Evolutionary conservation across 2,329 filamentous ascomycete genomes (phyloP).

Genomic region (Colletotrichum chlorophyti): DNA sequence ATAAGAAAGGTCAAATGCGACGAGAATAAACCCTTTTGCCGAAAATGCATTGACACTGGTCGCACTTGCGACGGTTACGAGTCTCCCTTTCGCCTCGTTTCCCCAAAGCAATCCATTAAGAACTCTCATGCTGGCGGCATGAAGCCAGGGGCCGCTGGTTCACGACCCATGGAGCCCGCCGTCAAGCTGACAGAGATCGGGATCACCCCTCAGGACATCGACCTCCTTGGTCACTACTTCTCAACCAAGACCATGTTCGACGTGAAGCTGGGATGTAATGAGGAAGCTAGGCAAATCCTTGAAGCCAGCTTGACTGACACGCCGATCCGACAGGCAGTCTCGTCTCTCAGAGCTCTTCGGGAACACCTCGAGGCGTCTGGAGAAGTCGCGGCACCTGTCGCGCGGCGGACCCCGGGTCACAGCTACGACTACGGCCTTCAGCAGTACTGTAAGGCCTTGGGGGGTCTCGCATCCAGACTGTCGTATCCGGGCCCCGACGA

Average conservation of each 20-base stretch:
- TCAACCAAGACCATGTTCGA: slow-evolving; percentile 50
- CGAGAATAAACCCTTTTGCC: slow-evolving; percentile 42
- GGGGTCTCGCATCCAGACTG: slow-evolving; percentile 46
- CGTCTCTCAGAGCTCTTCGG: slow-evolving; percentile 47
- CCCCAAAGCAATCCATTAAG: slow-evolving; percentile 27
- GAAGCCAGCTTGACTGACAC: slow-evolving; percentile 40
- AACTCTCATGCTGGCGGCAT: background rate
- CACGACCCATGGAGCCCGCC: slow-evolving; percentile 31
- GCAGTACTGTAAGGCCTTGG: slow-evolving; percentile 49
- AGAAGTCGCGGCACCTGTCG: slow-evolving; percentile 33
- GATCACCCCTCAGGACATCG: slow-evolving; percentile 37
- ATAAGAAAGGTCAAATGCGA: slow-evolving; percentile 47
- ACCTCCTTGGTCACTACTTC: slow-evolving; percentile 45
- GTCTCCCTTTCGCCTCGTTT: slow-evolving; percentile 42
- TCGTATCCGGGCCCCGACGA: slow-evolving; percentile 37
- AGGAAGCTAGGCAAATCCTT: slow-evolving; percentile 48
- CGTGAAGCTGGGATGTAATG: slow-evolving; percentile 43
- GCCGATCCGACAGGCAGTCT: slow-evolving; percentile 45
- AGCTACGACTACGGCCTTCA: slow-evolving; percentile 43
- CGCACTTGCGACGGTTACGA: slow-evolving; percentile 51
- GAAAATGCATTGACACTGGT: slow-evolving; percentile 45
- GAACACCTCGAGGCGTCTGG: slow-evolving; percentile 44
- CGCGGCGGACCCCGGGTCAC: slow-evolving; percentile 32
- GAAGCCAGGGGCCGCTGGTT: slow-evolving; percentile 29
- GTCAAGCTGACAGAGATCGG: too few species aligned